Conservation (phyloP, 1,284 basidiomycete species). For the Sanghuangporus sanghuang region DNA sequence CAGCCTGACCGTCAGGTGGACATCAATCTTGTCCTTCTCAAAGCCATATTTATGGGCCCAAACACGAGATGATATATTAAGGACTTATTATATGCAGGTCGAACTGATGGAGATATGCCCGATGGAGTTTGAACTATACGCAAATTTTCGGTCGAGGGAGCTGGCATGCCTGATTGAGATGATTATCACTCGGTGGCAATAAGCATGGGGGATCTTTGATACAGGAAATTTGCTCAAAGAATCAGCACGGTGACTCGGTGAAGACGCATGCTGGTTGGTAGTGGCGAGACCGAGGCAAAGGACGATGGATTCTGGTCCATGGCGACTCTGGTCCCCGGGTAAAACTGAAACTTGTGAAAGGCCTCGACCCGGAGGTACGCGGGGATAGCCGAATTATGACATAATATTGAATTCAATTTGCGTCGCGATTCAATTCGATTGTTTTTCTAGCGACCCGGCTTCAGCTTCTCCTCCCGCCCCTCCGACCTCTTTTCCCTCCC, state of each 20-base stretch:
- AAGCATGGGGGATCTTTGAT: neutral
- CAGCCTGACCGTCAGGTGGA: too few species aligned
- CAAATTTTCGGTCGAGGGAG: too few species aligned
- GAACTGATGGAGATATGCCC: too few species aligned
- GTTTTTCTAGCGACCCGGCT: neutral
- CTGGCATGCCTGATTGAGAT: neutral
- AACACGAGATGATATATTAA: too few species aligned
- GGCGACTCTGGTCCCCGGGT: neutral
- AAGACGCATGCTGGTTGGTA: too few species aligned
- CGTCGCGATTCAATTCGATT: neutral
- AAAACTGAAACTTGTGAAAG: neutral
- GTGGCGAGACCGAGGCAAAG: neutral
- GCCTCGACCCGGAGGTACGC: neutral
- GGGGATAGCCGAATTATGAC: neutral
- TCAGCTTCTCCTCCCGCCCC: neutral
- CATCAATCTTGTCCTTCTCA: too few species aligned
- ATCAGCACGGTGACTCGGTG: too few species aligned
- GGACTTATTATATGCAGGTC: too few species aligned
- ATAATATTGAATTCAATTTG: neutral
- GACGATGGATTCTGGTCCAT: neutral
- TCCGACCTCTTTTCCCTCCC: neutral
- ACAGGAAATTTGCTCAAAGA: neutral
- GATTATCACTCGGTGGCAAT: neutral
- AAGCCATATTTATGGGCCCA: too few species aligned
- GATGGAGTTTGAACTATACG: too few species aligned